Conservation (phyloP, 352 stramenopile genomes). For the Phytophthora foliorum region DNA sequence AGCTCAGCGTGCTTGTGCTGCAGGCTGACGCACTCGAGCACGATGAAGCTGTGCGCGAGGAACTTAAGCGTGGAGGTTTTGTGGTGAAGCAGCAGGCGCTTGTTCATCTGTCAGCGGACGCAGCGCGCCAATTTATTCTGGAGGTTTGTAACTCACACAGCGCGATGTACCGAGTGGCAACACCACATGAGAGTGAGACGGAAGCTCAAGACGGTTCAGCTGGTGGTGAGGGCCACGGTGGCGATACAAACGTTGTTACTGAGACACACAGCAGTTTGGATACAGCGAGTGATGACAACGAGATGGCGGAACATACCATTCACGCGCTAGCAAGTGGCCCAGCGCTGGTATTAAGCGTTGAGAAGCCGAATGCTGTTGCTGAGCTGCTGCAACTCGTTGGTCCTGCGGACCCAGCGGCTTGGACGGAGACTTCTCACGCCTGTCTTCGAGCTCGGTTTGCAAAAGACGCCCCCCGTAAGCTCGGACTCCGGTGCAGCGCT, state of each 20-base stretch:
- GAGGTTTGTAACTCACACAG: slow-evolving; percentile 51
- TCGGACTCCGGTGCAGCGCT: slow-evolving; percentile 56
- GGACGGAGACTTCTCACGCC: slow-evolving; percentile 25
- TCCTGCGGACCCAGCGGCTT: slow-evolving; percentile 35
- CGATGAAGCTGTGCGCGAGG: slow-evolving; percentile 60
- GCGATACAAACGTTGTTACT: background rate
- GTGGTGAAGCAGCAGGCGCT: slow-evolving; percentile 57
- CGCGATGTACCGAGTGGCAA: slow-evolving; percentile 24
- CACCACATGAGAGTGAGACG: slow-evolving; percentile 12
- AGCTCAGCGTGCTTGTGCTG: slow-evolving; percentile 65
- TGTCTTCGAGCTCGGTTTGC: slow-evolving; percentile 57
- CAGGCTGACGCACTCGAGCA: slow-evolving; percentile 62
- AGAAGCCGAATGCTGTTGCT: slow-evolving; percentile 56
- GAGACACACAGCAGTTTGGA: background rate
- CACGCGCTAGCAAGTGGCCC: slow-evolving; percentile 41
- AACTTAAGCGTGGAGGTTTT: slow-evolving; percentile 60
- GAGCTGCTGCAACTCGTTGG: slow-evolving; percentile 70
- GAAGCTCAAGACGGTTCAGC: slow-evolving; percentile 1
- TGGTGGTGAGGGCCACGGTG: background rate
- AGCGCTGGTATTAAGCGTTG: slow-evolving; percentile 52
- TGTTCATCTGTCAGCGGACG: slow-evolving; percentile 46
- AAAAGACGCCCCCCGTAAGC: slow-evolving; percentile 35
- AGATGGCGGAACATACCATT: slow-evolving; percentile 40
- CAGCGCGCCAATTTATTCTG: slow-evolving; percentile 49
- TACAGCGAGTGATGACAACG: slow-evolving; percentile 17